Conservation (phyloP, 352 stramenopile genomes). For the Peronospora belbahrii region DNA sequence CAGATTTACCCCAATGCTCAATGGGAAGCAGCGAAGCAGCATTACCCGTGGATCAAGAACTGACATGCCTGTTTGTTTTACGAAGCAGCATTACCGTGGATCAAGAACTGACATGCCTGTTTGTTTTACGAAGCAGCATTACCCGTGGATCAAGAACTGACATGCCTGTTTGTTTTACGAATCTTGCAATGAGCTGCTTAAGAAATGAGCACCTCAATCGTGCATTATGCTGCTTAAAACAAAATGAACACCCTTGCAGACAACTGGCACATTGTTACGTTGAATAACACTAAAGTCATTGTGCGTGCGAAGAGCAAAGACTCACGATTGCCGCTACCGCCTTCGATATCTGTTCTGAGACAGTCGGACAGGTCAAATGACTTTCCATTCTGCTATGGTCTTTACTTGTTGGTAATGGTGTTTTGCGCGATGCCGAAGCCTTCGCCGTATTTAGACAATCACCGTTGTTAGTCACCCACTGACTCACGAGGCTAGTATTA, state of each 20-base stretch:
- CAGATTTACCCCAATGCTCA: slow-evolving; percentile 66
- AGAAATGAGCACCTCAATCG: too few relatives aligned
- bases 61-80: not conserved
- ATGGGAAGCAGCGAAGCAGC: slow-evolving; percentile 39
- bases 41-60: slow-evolving; percentile 13
- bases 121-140: slow-evolving; percentile 11
- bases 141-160: slow-evolving; percentile 7
- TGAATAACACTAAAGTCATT: not conserved
- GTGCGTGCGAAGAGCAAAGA: slow-evolving; percentile 8
- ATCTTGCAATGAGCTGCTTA: not conserved
- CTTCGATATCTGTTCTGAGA: slow-evolving; percentile 41
- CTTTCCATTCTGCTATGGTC: not conserved
- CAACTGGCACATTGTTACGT: too few relatives aligned
- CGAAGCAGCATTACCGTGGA: slow-evolving; percentile 15
- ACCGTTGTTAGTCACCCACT: slow-evolving; percentile 27
- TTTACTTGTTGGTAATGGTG: slow-evolving; percentile 2
- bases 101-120: not conserved
- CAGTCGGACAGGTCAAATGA: slow-evolving; percentile 3
- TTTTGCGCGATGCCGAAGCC: slow-evolving; percentile 5
- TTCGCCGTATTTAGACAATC: slow-evolving; percentile 19
- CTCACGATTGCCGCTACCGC: slow-evolving; percentile 37
- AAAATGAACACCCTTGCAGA: too few relatives aligned
- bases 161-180: not conserved
- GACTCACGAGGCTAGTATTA: slow-evolving; percentile 13
- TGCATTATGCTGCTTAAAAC: too few relatives aligned